Base-by-base conservation (phyloP, 2,329 filamentous ascomycete genomes). In the Capronia americana region DNA sequence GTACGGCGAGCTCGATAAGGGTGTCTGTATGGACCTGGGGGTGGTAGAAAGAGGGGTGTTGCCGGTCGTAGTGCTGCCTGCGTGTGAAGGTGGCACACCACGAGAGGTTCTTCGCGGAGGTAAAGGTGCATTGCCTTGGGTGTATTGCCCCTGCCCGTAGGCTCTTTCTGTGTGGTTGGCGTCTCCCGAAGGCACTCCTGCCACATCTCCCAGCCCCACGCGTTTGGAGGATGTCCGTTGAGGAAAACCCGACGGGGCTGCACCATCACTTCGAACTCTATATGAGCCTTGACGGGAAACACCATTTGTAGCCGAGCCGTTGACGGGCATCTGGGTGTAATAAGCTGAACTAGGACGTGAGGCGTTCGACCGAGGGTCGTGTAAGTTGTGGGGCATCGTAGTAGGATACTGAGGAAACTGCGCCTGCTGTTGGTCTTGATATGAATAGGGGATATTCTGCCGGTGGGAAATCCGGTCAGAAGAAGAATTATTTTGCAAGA, bases 51-150 rank as follows among this genome's bases (percentile, higher is more conserved):
- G 64, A n/a, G 67, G 64, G n/a, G 70, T 69, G 24, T 58, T 70
- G 46, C 61, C 65, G 41, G 63, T 57, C 0, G 72, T 63, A 8
- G 66, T 70, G n/a, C 50, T 68, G 20, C 69, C 69, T 54, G 68
- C 44, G 2, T 63, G 51, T 77, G 77, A 71, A 85, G 85, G 28
- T 85, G 84, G 86, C 78, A 90, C 86, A 53, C 90, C 88, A 75
- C 89, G 87, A 11, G 93, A 97, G 73, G 88, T 90, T 75, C 90
- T 87, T 73, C 93, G 87, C 50, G 91, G 90, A 53, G 92, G 92
- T 66, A 90, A 77, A 14, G 89, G 87, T 4, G 86, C 87, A 75
- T 86, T 88, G 14, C 82, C 84, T 32, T 79, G 77, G 44, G 84
- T 81, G 57, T 86, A 82, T 70, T 87, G 87, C 59, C 84, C 82